phyloP scores from a whole-genome alignment of 2,329 filamentous ascomycete species.

The Didymella glomerata region DNA sequence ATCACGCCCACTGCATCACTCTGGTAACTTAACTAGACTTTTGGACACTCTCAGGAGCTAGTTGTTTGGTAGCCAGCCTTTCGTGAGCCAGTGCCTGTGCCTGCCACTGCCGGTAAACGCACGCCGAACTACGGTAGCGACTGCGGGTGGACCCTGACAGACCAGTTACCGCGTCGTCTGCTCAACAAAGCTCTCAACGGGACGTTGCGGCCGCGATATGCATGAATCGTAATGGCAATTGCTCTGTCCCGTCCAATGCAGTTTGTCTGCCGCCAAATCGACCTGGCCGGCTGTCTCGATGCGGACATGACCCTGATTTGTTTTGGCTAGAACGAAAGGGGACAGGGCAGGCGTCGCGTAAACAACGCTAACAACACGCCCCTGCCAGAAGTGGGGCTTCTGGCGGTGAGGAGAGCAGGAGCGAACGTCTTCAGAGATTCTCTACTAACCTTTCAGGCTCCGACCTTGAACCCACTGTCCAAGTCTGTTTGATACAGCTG shows the following conservation, averaged over 20 bases:
- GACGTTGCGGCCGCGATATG: neutral
- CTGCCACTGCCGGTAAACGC: neutral
- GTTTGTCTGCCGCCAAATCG: conserved; percentile 1
- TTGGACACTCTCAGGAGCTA: neutral
- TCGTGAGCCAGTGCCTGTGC: neutral
- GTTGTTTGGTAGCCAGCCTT: neutral
- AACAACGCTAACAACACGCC: conserved; percentile 20
- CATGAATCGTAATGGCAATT: conserved; percentile 2
- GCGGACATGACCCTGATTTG: conserved; percentile 5
- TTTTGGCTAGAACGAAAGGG: conserved; percentile 11
- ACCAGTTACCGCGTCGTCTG: conserved; percentile 3
- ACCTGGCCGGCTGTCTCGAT: conserved; percentile 8
- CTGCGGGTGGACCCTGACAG: conserved; percentile 14
- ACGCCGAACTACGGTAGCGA: conserved; percentile 8
- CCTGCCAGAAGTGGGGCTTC: conserved; percentile 20
- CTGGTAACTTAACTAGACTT: neutral
- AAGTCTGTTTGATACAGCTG: conserved; percentile 49
- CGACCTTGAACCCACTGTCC: conserved; percentile 31
- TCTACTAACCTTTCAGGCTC: conserved; percentile 26
- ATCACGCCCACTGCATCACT: neutral
- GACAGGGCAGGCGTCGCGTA: conserved; percentile 19
- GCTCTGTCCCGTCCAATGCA: conserved; percentile 2
- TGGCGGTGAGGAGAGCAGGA: conserved; percentile 21
- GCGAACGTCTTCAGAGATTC: conserved; percentile 25
- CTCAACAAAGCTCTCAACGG: conserved; percentile 1